Percentiles rank a stretch among this genome's conserved stretches.
Evolutionary conservation across 768 basidiomycete species (phyloP).

Genomic region (Pisolithus orientalis): DNA sequence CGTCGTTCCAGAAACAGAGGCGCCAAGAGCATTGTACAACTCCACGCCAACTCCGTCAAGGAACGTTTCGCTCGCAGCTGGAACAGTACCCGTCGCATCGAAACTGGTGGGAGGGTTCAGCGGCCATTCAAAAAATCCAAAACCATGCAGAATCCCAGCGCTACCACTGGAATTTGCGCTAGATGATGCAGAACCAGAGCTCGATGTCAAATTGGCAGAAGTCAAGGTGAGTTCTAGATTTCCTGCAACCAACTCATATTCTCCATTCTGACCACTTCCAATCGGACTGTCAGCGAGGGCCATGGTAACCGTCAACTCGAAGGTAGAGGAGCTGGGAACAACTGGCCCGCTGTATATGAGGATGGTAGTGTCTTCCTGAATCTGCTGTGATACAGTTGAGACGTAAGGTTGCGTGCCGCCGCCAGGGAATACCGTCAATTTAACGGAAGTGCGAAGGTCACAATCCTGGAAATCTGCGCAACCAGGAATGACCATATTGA

Average conservation of each 20-base stretch:
- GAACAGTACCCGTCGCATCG: constrained; percentile 56
- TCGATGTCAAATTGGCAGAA: constrained; percentile 44
- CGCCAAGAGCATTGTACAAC: constrained; percentile 57
- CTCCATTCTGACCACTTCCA: constrained; percentile 58
- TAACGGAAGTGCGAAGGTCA: constrained; percentile 68
- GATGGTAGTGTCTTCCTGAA: constrained; percentile 50
- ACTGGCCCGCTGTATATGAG: constrained; percentile 80
- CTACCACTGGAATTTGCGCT: constrained; percentile 28
- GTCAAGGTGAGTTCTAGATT: constrained; percentile 73
- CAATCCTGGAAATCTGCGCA: constrained; percentile 82
- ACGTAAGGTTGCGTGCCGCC: constrained; percentile 57
- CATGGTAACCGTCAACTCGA: constrained; percentile 72
- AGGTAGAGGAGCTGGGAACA: constrained; percentile 63
- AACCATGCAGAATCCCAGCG: constrained; percentile 41
- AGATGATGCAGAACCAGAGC: constrained; percentile 21
- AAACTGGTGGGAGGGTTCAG: constrained; percentile 35
- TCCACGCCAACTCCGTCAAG: constrained; percentile 59
- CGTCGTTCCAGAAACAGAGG: constrained; percentile 28
- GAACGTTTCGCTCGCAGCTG: constrained; percentile 65
- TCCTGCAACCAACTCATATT: constrained; percentile 82
- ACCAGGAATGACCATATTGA: constrained; percentile 84
- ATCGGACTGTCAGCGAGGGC: constrained; percentile 58
- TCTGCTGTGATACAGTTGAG: constrained; percentile 69
- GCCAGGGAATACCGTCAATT: constrained; percentile 78
- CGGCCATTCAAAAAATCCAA: constrained; percentile 91